These are phyloP conservation scores for Primulina tabacum DNA, from an alignment of 257 asterid genomes.

Conservation along the genomic window DNA sequence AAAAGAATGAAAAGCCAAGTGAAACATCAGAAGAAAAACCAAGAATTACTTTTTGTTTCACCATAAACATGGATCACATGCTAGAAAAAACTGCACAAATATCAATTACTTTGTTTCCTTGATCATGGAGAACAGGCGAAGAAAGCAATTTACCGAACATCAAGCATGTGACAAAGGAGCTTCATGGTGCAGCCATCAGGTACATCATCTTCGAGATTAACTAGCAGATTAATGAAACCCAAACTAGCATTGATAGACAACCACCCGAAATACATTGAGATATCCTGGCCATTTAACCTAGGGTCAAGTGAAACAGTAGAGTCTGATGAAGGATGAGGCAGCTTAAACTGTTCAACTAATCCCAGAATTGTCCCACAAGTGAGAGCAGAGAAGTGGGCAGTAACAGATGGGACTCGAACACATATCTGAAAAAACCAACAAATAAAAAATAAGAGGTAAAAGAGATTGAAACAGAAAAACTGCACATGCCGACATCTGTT, in stretches of 20 bases:
- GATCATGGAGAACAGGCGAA: constrained; percentile 20
- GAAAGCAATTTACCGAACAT: constrained; percentile 51
- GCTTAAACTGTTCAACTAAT: constrained; percentile 37
- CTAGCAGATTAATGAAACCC: constrained; percentile 44
- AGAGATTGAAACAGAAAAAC: background rate
- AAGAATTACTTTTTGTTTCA: background rate
- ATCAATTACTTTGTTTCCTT: background rate
- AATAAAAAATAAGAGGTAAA: constrained; percentile 26
- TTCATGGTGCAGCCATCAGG: constrained; percentile 51
- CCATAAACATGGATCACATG: constrained; percentile 18
- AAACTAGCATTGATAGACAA: constrained; percentile 53
- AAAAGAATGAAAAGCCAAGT: background rate
- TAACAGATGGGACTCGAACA: constrained; percentile 57
- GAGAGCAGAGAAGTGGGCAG: constrained; percentile 63
- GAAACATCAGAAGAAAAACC: constrained; percentile 10
- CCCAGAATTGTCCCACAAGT: constrained; percentile 51
- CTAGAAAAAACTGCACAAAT: constrained; percentile 9
- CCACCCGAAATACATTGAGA: constrained; percentile 38
- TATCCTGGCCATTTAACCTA: constrained; percentile 32
- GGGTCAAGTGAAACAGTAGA: constrained; percentile 31
- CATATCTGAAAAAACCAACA: constrained; percentile 51
- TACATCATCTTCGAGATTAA: constrained; percentile 66
- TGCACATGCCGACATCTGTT: constrained; percentile 5
- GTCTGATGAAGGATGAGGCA: constrained; percentile 44
- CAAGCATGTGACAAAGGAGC: constrained; percentile 44